Base-by-base conservation (phyloP, 257 asterid genomes). In the Galeopsis tetrahit region DNA sequence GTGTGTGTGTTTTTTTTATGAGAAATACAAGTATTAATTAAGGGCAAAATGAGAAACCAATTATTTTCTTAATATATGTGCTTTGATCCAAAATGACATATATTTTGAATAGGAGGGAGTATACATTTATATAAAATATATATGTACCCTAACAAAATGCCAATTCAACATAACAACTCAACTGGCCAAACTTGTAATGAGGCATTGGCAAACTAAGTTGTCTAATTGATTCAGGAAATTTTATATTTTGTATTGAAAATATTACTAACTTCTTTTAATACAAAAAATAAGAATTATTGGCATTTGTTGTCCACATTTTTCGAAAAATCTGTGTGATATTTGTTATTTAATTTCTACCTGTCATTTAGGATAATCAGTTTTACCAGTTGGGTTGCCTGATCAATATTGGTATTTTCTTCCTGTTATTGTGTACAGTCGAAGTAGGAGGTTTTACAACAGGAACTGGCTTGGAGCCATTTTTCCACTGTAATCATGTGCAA, bases 391-490 rank as follows among this genome's bases (percentile, higher is more conserved):
- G 38, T 71, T 58, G 61, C 59, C 64, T 58, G 73, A 14, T 35
- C 69, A 52, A 58, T 55, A 8, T 21, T 15, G 52, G 33, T 66
- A 11, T 64, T 46, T 59, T 8, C 40, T 57, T 43, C 63, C 61
- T 21, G 57, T 59, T 74, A 34, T 64, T 6, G 53, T 51, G 31
- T 21, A 57, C 60, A 57, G 59, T 60, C 73, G 60, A 82, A 72
- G 21, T 35, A 34, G 31, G 49, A 61, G 28, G 70, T 75, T 78
- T 68, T 49, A 13, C 69, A 62, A 63, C 49, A 34, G 55, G 40
- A 78, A 44, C 66, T 48, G 48, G 44, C 40, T 63, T 8, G 13
- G 9, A 71, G 73, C 63, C 36, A 10, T 51, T 78, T 60, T 77
- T 32, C 44, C 10, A 10, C 38, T 21, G 32, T 52, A 57, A 7